These are phyloP conservation scores for Pythium diclinum DNA, from an alignment of 352 stramenopile genomes.

Conservation along the genomic window DNA sequence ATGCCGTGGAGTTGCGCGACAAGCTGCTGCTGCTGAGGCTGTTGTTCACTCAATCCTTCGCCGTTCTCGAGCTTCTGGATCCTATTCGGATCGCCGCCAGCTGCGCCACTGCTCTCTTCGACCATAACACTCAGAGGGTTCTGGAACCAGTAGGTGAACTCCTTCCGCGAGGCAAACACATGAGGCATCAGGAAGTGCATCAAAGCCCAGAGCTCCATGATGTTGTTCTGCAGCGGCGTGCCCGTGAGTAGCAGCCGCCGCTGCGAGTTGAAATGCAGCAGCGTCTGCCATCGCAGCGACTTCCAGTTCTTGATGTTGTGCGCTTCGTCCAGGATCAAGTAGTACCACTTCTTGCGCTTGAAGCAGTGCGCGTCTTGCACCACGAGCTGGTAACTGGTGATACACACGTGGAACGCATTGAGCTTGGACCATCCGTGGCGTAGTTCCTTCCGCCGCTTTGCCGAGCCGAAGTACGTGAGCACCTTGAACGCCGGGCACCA, in stretches of 20 bases:
- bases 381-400: constrained; percentile 98
- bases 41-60: background rate
- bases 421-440: constrained; percentile 94
- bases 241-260: constrained; percentile 91
- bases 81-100: background rate
- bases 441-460: constrained; percentile 92
- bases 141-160: constrained; percentile 98
- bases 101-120: constrained; percentile 30
- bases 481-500: constrained; percentile 97
- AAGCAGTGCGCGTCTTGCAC: constrained; percentile 97
- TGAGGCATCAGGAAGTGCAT: constrained; percentile 99
- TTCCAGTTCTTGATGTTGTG: constrained; percentile 99
- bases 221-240: constrained; percentile 98
- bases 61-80: background rate
- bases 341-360: constrained; percentile 99
- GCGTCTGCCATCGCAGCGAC: constrained; percentile 96
- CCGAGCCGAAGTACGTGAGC: constrained; percentile 98
- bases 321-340: constrained; percentile 98
- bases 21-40: constrained; percentile 80
- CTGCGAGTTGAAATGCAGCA: constrained; percentile 97
- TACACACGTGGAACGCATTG: constrained; percentile 96
- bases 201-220: constrained; percentile 97
- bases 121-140: constrained; percentile 92
- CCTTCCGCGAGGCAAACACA: constrained; percentile 90
- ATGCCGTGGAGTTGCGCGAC: constrained; percentile 95